Evolutionary conservation across 371 early-diverging fungal species (phyloP), one percentile per base, ranked within the genome.

Genomic region (Ordospora colligata): DNA sequence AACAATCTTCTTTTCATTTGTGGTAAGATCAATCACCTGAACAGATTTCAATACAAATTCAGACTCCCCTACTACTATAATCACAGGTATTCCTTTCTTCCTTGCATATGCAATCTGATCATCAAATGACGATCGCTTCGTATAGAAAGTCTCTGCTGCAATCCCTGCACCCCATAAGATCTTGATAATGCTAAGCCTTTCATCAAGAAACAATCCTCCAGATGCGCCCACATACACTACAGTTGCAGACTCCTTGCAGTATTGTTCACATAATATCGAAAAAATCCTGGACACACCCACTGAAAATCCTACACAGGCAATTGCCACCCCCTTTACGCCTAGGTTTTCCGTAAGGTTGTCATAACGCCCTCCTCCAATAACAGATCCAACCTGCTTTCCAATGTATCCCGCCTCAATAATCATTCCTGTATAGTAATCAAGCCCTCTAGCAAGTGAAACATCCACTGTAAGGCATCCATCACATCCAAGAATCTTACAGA

Each of bases 341-440:
- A 98, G 92, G 91, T 91, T 92, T 50, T 92, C 93, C 2, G 96
- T 96, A 76, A 98, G 88, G 67, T 93, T 89, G 80, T 98, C 99
- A 85, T 98, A 98, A 58, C 99, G 91, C 17, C 99, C 99, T 76
- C 99, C 99, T 2, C 94, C 96, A 37, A 94, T 92, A 71, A 98
- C 90, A 4, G 96, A 94, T n/a, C 99, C 97, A 19, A 95, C 89
- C 32, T 78, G 69, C 17, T 40, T 37, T 49, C 76, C 75, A 9
- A 46, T 87, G 43, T 92, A 87, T 17, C 93, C 90, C 11, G 94
- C 99, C 85, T 98, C 99, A 82, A 95, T 92, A 77, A 98, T 95
- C 68, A 96, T 89, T 37, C 99, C 99, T 21, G 99, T 98, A 86
- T 98, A 98, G 83, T 98, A 98, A 82, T 96, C 96, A 53, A 96